These are phyloP conservation scores for Suhomyces canberraensis DNA, from an alignment of 805 yeast genomes.

Conservation along the genomic window DNA sequence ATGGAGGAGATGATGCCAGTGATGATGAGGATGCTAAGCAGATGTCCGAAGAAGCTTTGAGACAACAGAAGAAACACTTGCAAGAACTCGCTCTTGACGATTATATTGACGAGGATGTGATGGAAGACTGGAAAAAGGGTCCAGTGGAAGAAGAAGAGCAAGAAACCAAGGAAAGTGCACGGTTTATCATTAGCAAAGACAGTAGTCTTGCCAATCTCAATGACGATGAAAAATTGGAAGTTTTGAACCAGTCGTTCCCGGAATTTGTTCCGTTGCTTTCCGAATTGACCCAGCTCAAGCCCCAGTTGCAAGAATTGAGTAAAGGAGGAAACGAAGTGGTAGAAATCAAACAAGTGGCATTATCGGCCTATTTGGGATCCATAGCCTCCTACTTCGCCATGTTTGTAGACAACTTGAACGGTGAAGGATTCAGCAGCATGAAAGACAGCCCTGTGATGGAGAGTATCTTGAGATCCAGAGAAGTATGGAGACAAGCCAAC, in stretches of 20 bases:
- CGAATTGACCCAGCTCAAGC: constrained; percentile 50
- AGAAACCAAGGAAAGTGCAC: constrained; percentile 6
- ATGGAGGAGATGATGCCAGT: constrained; percentile 60
- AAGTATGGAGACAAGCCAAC: constrained; percentile 84
- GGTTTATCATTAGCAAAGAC: constrained; percentile 11
- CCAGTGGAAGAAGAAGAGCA: constrained; percentile 46
- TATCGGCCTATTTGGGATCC: constrained; percentile 76
- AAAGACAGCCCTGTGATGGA: constrained; percentile 92
- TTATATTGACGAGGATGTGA: constrained; percentile 64
- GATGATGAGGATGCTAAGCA: constrained; percentile 76
- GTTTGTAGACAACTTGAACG: constrained; percentile 54
- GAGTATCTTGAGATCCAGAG: constrained; percentile 73
- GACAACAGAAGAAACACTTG: constrained; percentile 72
- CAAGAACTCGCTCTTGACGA: constrained; percentile 62
- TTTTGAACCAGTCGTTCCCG: constrained; percentile 67
- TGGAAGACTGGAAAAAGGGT: constrained; percentile 72
- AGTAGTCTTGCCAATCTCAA: constrained; percentile 37
- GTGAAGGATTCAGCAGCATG: constrained; percentile 55
- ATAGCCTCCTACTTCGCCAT: constrained; percentile 77
- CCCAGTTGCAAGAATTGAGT: constrained; percentile 17
- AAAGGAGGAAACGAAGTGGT: constrained; percentile 15
- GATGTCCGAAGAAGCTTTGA: constrained; percentile 83
- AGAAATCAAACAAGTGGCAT: constrained; percentile 60
- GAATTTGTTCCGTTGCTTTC: constrained; percentile 76
- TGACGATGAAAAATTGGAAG: constrained; percentile 47